These are phyloP conservation scores for Lactarius tabidus DNA, from an alignment of 768 basidiomycete species.

Conservation along the genomic window DNA sequence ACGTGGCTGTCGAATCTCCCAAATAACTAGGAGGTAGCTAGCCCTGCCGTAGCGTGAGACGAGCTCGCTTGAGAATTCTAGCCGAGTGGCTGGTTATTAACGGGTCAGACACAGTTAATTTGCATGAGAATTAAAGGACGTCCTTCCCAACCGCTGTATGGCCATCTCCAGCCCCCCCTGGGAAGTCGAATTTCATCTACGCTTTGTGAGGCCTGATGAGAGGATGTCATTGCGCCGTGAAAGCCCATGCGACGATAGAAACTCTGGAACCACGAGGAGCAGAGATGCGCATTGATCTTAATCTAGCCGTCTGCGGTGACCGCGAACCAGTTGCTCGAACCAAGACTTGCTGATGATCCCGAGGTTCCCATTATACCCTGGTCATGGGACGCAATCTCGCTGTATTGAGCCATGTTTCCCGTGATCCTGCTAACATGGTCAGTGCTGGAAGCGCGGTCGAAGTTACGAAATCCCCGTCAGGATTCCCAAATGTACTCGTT, in stretches of 20 bases:
- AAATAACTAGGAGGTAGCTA: not conserved
- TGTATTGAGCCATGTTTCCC: conserved; percentile 78
- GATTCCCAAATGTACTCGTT: conserved; percentile 48
- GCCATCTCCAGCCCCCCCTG: conserved; percentile 58
- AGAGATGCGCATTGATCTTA: conserved; percentile 47
- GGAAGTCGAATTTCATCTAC: conserved; percentile 62
- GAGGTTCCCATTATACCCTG: conserved; percentile 62
- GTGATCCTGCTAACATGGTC: conserved; percentile 46
- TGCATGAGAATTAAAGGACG: conserved; percentile 82
- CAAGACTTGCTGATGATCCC: conserved; percentile 92
- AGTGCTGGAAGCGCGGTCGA: conserved; percentile 57
- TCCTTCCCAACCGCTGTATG: conserved; percentile 51
- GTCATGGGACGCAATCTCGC: conserved; percentile 58
- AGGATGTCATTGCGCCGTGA: conserved; percentile 82
- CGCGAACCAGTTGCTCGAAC: conserved; percentile 76
- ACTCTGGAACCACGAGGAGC: not conserved
- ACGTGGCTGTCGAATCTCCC: not conserved
- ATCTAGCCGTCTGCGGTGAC: conserved; percentile 90
- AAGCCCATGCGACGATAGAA: conserved; percentile 65
- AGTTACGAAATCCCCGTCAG: conserved; percentile 67
- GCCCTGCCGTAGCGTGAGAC: not conserved
- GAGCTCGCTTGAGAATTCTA: not conserved
- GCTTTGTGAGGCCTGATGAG: conserved; percentile 64
- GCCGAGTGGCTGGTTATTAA: conserved; percentile 21
- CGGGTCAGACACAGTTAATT: conserved; percentile 32